These are phyloP conservation scores for Fusarium lyarnte DNA, from an alignment of 2,329 filamentous ascomycete species.

Conservation along the genomic window DNA sequence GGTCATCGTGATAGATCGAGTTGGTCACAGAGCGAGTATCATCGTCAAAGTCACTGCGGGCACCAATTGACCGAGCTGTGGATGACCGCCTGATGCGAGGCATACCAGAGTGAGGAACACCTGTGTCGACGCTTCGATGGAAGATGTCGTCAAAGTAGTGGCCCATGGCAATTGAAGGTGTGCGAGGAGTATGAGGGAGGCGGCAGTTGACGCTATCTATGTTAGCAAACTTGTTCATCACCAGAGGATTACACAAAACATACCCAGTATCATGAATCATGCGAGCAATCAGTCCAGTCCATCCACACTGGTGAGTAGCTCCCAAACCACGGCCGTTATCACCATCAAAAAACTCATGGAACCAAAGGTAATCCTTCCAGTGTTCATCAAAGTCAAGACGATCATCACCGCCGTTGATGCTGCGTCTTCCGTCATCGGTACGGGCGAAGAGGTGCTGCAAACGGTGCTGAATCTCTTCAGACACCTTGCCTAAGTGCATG, in stretches of 20 bases:
- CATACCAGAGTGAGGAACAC: slow-evolving; percentile 52
- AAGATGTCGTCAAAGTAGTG: slow-evolving; percentile 98
- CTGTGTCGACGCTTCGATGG: slow-evolving; percentile 52
- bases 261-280: slow-evolving; percentile 98
- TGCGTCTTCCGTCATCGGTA: slow-evolving; percentile 84
- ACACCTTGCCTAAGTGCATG: slow-evolving; percentile 95
- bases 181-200: slow-evolving; percentile 91
- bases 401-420: slow-evolving; percentile 86
- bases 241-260: slow-evolving; percentile 47
- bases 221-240: slow-evolving; percentile 52
- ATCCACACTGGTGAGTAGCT: slow-evolving; percentile 93
- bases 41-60: slow-evolving; percentile 78
- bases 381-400: slow-evolving; percentile 89
- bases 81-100: slow-evolving; percentile 78
- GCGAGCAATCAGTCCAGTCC: slow-evolving; percentile 94
- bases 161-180: slow-evolving; percentile 81
- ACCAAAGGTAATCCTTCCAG: slow-evolving; percentile 89
- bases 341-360: slow-evolving; percentile 97
- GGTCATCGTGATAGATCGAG: slow-evolving; percentile 48
- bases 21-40: slow-evolving; percentile 48
- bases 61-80: slow-evolving; percentile 83
- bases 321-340: slow-evolving; percentile 89
- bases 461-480: slow-evolving; percentile 94
- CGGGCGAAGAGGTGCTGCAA: slow-evolving; percentile 91
- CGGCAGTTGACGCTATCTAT: slow-evolving; percentile 79